Evolutionary conservation across 1,284 basidiomycete genomes (phyloP), one percentile per base, ranked within the genome.

Genomic region (Microbotryomycetes sp.): DNA sequence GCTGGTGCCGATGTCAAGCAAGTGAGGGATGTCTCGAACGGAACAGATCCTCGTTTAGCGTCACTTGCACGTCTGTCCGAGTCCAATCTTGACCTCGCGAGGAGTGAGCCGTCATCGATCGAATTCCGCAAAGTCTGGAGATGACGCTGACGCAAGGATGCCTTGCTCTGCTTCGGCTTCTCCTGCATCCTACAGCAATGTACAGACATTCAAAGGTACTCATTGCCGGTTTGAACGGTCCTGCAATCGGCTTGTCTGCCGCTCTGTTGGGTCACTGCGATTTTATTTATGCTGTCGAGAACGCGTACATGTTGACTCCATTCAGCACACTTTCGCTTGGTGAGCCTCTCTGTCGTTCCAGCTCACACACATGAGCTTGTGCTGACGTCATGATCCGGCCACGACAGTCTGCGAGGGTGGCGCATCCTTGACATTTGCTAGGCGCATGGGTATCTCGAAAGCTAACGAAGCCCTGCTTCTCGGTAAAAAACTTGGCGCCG

Each of bases 391-490:
- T 42, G 36, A 42, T 19, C 19, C 28, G 45, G 3, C 16, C 12
- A 19, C 22, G 7, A 22, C 46, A 26, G 36, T 30, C 7, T 19
- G 28, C 28, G 55, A 28, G 23, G 67, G 67, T 6, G 64, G 64
- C 6, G 60, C 67, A 0, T 60, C 58, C 2, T 56, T 63, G 23
- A 48, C 56, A 1, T 66, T 68, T 36, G 62, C 63, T 9, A 59
- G 65, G 22, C 59, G 67, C 23, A 64, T 68, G 64, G 67, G 67
- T 15, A 46, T 66, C 31, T 47, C 56, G 1, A 62, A 62, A 26
- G 67, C 67, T 12, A 68, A 66, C 58, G 67, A 59, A 63, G 64
- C 65, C 1, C 56, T 68, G 1, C 51, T 68, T 22, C 49, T 68
- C 30, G 67, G 67, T 25, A 66, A 64, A 56, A 66, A 66, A 31